Evolutionary conservation across 2,329 filamentous ascomycete genomes (phyloP), one percentile per base, ranked within the genome.

Genomic region (Colletotrichum limetticola): DNA sequence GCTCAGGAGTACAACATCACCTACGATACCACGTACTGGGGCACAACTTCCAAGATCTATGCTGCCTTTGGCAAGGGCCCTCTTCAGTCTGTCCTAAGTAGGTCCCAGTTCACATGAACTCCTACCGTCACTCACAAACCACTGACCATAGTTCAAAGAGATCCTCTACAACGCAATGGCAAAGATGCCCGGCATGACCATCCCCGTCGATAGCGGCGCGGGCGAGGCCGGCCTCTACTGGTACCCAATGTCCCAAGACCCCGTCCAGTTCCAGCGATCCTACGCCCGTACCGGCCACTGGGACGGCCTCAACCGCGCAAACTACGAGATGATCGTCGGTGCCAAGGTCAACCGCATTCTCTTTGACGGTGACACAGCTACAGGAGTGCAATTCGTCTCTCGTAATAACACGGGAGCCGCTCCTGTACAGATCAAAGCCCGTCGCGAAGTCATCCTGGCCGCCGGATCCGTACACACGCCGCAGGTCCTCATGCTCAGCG

Each of bases 401-500:
- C 63, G 76, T 0, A 70, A 75, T 2, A 74, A 77, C 65, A 76
- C 75, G 1, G 65, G 55, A 7, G 35, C 66, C 3, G 72, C 74
- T 3, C 74, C 64, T 7, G 74, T 78, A 1, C 78, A 76, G 32
- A 76, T 80, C 35, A 71, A 66, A 9, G 80, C 80, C 0, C 78
- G 74, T 7, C 77, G 79, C n/a, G 83, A 85, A 74, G 80, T 83
- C 28, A 79, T 85, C 30, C 74, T 85, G 1, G 79, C 80, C 1
- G 82, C 82, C 0, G 83, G 83, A 0, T 78, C 81, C 1, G 75
- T 80, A 5, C 78, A 81, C 74, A 86, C 77, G 57, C 85, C 78
- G 26, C 82, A 85, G 64, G 76, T 87, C 0, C 79, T 87, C 1
- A 82, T 86, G 75, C 79, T 84, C 7, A 86, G 84, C 63, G 85